These are phyloP conservation scores for Iberis pinnata DNA, from an alignment of 345 rosid species.

Conservation along the genomic window DNA sequence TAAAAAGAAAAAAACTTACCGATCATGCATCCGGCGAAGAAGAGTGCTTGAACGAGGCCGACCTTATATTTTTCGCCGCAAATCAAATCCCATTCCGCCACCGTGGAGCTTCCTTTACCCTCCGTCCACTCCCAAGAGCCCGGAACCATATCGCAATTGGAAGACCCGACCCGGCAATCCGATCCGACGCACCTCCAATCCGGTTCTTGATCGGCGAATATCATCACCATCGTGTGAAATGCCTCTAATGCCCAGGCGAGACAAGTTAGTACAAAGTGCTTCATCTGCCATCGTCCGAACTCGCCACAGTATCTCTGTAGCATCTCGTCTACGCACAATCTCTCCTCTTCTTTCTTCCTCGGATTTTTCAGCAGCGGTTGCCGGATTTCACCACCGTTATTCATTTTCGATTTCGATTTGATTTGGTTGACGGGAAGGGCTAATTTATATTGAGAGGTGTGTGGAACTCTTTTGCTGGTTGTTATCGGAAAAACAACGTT, in stretches of 20 bases:
- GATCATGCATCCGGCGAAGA: conserved; percentile 87
- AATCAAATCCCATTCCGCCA: conserved; percentile 73
- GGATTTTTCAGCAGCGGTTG: conserved; percentile 29
- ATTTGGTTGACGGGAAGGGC: too few species aligned
- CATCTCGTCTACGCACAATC: conserved; percentile 70
- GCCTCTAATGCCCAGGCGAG: conserved; percentile 92
- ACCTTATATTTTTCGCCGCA: conserved; percentile 74
- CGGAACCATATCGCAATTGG: conserved; percentile 44
- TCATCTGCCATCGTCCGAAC: conserved; percentile 79
- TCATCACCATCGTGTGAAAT: conserved; percentile 91
- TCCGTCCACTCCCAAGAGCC: conserved; percentile 74
- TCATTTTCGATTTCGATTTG: too few species aligned
- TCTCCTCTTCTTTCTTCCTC: conserved; percentile 30
- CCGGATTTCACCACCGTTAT: background rate
- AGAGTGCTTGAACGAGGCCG: conserved; percentile 80
- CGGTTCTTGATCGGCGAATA: conserved; percentile 80
- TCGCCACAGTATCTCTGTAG: conserved; percentile 71
- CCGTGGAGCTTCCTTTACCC: conserved; percentile 66
- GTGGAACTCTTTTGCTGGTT: too few species aligned
- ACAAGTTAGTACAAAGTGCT: conserved; percentile 74
- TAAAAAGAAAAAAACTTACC: conserved; percentile 35
- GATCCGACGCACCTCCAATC: conserved; percentile 39
- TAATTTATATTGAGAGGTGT: too few species aligned
- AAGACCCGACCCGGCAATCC: conserved; percentile 39
- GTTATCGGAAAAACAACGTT: too few species aligned